These are phyloP conservation scores for Oryza punctata DNA, from an alignment of 176 grass and related monocot genomes.

Conservation along the genomic window DNA sequence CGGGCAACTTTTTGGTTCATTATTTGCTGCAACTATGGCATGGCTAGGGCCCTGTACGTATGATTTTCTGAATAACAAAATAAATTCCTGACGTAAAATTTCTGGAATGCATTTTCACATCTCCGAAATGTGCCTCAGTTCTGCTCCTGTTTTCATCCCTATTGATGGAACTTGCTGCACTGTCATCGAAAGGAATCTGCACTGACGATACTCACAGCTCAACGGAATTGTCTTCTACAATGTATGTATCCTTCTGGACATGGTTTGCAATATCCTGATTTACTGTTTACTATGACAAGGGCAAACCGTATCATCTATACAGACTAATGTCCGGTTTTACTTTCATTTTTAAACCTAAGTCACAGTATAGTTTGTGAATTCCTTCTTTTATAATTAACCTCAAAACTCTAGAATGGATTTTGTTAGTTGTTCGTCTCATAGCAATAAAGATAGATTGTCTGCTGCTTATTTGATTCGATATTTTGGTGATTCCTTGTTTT, in stretches of 20 bases:
- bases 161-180: conserved; percentile 83
- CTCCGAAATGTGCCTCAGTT: conserved; percentile 47
- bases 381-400: not conserved
- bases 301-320: not conserved
- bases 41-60: conserved; percentile 89
- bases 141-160: conserved; percentile 79
- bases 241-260: conserved; percentile 48
- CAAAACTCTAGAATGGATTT: not conserved
- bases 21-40: conserved; percentile 91
- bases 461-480: conserved; percentile 2
- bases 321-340: not conserved
- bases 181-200: conserved; percentile 85
- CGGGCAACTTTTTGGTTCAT: conserved; percentile 89
- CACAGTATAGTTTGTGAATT: not conserved
- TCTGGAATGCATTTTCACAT: conserved; percentile 9
- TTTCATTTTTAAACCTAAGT: not conserved
- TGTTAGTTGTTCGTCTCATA: not conserved
- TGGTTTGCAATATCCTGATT: conserved; percentile 1
- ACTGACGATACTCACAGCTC: conserved; percentile 49
- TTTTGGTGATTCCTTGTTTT: not conserved
- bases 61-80: conserved; percentile 20
- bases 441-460: not conserved
- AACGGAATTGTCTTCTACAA: conserved; percentile 46
- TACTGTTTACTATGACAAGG: not conserved
- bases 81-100: not conserved